Base-by-base conservation (phyloP, 805 yeast genomes). In the Metschnikowia lachancei region DNA sequence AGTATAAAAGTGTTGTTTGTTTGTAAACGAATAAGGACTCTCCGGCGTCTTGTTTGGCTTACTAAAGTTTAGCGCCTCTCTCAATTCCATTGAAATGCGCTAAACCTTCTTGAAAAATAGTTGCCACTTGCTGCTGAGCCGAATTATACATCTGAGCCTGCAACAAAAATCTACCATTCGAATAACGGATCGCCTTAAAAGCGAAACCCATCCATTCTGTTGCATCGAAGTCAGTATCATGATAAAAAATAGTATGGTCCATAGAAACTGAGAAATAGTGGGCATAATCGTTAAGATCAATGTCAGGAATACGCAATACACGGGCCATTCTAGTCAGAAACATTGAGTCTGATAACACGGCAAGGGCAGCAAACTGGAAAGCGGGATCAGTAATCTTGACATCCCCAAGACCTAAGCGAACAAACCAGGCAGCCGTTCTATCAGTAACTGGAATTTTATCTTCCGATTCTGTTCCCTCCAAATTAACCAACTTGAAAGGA, bases 201-300 rank as follows among this genome's bases (percentile, higher is more conserved):
- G 76, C 70, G 44, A 77, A 75, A 13, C 72, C 67, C 57, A 78
- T 63, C 82, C 83, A 83, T 79, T 43, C 39, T 10, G 42, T 43
- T 6, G 40, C 43, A 38, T 72, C 66, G 48, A 80, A 72, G 45
- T 76, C 80, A 14, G 65, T 63, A 65, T 73, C 77, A 58, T 83
- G 87, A 67, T 85, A 82, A 60, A 82, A 82, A 28, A 86, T 74
- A 0, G 81, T 65, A 58, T 85, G 90, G 53, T 84, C 90, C 51
- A 85, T 62, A 18, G 86, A 80, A 3, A 81, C 83, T 13, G 81
- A 76, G 51, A 79, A 74, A 31, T 70, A 72, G 40, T 62, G 64
- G 13, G 56, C 53, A 18, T 49, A 38, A 13, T 60, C 52, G 16
- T 44, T 41, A 36, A 56, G 45, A 47, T 62, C 59, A 16, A 59